Base-by-base conservation (phyloP, 2,329 filamentous ascomycete species). In the Lecanicillium sp. region DNA sequence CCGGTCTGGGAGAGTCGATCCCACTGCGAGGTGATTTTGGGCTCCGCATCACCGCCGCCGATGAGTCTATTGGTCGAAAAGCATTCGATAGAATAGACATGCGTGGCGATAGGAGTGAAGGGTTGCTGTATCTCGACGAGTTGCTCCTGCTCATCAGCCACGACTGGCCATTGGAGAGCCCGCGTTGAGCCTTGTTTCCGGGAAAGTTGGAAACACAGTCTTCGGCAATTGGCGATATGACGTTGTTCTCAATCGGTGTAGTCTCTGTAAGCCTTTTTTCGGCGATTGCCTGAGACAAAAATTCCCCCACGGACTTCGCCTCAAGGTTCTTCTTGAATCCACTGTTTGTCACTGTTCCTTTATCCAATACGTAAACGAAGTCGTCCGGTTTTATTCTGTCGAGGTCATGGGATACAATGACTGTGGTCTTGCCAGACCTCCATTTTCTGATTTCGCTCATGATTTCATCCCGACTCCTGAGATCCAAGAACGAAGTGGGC, bases 401-500 rank as follows among this genome's bases (percentile, higher is more conserved):
- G 26, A 93, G 77, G 54, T 97, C 89, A 59, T 97, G 91, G 0
- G 93, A 96, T 57, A 97, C 91, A 55, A 97, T 81, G 44, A 97
- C 87, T 0, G 91, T 97, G 0, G 90, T 96, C 62, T 87, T 93
- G 0, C 78, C 84, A 29, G 68, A 70, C 19, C 93, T 77, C 91
- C 90, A 96, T 17, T 75, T 60, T 7, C 88, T 76, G 44, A 96
- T 84, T 0, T 83, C 79, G 35, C 86, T 78, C 73, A 95, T 84
- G 30, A 95, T 77, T 11, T 82, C 64, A 0, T 68, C 68, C 52
- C 84, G 78, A 48, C 78, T 90, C 9, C 77, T 72, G n/a, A 83
- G 79, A 57, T 97, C 91, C 9, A 97, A 70, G 0, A 87, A 87
- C 62, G 88, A 93, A 0, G 89, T 95, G 1, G 87, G 81, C 62